Evolutionary conservation across 2,329 filamentous ascomycete genomes (phyloP).

Genomic region (Epichloe coenophiala): DNA sequence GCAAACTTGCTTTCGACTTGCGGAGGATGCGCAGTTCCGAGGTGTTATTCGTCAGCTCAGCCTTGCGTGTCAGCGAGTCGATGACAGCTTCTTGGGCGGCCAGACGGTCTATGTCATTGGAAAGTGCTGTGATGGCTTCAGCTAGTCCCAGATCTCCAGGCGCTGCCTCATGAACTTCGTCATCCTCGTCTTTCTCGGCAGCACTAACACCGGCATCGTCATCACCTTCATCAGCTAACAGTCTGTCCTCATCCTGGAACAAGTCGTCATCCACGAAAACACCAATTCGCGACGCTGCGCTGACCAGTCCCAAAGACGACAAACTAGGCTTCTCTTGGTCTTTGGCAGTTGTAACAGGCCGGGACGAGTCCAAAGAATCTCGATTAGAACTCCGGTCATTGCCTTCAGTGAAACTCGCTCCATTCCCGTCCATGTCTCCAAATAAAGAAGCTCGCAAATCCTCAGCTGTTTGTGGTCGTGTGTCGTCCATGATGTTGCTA

Average conservation of each 20-base stretch:
- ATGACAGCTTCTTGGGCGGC: slow-evolving; percentile 80
- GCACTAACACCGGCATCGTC: slow-evolving; percentile 52
- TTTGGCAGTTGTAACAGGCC: slow-evolving; percentile 20
- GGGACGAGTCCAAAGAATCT: slow-evolving; percentile 44
- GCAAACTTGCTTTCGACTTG: slow-evolving; percentile 87
- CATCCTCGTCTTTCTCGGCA: slow-evolving; percentile 44
- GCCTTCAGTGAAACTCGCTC: slow-evolving; percentile 36
- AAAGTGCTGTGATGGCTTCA: slow-evolving; percentile 82
- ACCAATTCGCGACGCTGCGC: slow-evolving; percentile 71
- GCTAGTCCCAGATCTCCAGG: slow-evolving; percentile 87
- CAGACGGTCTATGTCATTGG: slow-evolving; percentile 80
- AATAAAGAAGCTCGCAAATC: slow-evolving; percentile 57
- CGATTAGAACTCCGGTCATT: slow-evolving; percentile 47
- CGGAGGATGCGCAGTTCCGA: slow-evolving; percentile 82
- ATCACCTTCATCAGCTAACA: slow-evolving; percentile 64
- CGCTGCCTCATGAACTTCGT: slow-evolving; percentile 85
- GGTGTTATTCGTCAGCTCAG: slow-evolving; percentile 92
- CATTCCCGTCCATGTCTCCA: slow-evolving; percentile 19
- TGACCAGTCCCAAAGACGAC: slow-evolving; percentile 81
- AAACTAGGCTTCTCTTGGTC: slow-evolving; percentile 66
- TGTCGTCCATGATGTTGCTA: slow-evolving; percentile 80
- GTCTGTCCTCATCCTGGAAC: slow-evolving; percentile 78
- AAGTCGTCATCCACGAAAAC: slow-evolving; percentile 92
- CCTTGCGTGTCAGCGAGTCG: slow-evolving; percentile 82
- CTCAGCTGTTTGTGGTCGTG: slow-evolving; percentile 49